Percentiles rank a stretch among this genome's conserved stretches.
Conservation (phyloP, 306 rosid species). For the Trifolium subterraneum region DNA sequence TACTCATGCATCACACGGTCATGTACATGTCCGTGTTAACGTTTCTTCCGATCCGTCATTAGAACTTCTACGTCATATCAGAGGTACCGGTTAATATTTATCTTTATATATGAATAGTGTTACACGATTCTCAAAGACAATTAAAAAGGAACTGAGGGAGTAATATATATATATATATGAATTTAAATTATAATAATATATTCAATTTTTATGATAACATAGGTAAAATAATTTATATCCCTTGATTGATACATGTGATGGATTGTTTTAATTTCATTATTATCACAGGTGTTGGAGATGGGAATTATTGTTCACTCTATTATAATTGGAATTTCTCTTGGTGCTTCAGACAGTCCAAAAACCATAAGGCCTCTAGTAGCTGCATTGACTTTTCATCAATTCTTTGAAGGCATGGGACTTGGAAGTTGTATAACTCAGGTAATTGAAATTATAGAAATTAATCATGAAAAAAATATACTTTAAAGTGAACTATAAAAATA, state of each 20-base stretch:
- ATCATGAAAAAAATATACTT: too few species aligned
- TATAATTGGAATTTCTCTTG: slow-evolving; percentile 10
- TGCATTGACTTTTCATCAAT: slow-evolving; percentile 10
- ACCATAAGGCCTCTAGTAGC: slow-evolving; percentile 1
- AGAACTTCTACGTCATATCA: neutral
- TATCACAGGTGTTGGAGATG: slow-evolving; percentile 9
- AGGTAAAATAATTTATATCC: neutral
- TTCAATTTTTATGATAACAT: too few species aligned
- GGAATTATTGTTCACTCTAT: neutral
- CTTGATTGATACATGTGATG: too few species aligned
- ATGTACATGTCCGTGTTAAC: neutral
- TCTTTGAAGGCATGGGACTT: slow-evolving; percentile 22
- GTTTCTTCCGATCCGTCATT: neutral
- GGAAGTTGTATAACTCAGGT: slow-evolving; percentile 19
- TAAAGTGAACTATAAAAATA: too few species aligned
- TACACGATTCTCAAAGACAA: too few species aligned
- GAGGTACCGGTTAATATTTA: neutral
- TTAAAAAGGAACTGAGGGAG: too few species aligned
- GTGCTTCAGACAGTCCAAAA: too few species aligned
- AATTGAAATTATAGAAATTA: too few species aligned
- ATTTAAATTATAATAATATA: too few species aligned
- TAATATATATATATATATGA: too few species aligned
- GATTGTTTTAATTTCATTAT: neutral
- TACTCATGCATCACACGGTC: slow-evolving; percentile 16
- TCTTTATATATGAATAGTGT: too few species aligned